These are phyloP conservation scores for Gossypium australe DNA, from an alignment of 345 rosid genomes.

Conservation along the genomic window DNA sequence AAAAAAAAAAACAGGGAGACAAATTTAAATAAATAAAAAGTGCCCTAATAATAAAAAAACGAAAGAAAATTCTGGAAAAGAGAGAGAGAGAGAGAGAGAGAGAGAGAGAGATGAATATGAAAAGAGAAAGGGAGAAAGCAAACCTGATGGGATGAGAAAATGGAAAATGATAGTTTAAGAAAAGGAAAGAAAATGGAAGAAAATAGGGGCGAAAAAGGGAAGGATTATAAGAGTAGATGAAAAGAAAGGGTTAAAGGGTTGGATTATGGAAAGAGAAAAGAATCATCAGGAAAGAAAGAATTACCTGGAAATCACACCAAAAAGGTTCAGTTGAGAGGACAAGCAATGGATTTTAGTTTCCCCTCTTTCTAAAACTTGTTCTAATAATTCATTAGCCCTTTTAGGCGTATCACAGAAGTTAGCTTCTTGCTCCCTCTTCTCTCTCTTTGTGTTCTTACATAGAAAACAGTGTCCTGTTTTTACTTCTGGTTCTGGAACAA, in stretches of 20 bases:
- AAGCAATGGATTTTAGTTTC: neutral
- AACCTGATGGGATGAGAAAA: conserved; percentile 3
- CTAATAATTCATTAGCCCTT: neutral
- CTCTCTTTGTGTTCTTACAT: too few species aligned
- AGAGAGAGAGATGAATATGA: neutral
- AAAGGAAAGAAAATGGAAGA: neutral
- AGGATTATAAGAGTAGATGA: neutral
- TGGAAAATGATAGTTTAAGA: neutral
- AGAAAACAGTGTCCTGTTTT: too few species aligned
- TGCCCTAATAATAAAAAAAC: neutral
- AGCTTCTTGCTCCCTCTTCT: neutral
- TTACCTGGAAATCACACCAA: neutral
- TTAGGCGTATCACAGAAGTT: neutral
- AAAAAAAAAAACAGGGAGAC: neutral
- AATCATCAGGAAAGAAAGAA: neutral
- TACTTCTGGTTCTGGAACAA: too few species aligned
- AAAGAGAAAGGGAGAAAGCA: neutral
- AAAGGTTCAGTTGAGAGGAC: neutral
- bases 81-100: neutral
- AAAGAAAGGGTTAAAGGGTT: neutral
- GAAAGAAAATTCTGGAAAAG: neutral
- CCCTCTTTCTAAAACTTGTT: neutral
- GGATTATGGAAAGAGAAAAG: neutral
- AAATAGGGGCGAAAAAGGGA: neutral
- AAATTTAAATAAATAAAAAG: neutral